Conservation (phyloP, 768 basidiomycete genomes). For the Daedaleopsis nitida region DNA sequence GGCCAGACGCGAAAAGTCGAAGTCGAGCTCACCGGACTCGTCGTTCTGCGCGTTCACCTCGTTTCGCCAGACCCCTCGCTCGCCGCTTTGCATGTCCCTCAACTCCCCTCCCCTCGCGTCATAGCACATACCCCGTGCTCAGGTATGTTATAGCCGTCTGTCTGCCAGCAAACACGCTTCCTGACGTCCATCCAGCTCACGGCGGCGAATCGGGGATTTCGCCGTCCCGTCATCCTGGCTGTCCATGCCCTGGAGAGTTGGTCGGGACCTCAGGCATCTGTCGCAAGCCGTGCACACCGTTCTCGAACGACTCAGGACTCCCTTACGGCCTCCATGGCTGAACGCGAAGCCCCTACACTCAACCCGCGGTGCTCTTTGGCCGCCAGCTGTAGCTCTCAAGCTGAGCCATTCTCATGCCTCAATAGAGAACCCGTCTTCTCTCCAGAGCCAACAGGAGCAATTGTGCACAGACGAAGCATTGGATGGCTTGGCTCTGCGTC, state of each 20-base stretch:
- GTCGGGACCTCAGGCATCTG: slow-evolving; percentile 55
- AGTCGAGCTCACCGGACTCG: slow-evolving; percentile 18
- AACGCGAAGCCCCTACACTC: slow-evolving; percentile 20
- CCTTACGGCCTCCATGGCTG: slow-evolving; percentile 15
- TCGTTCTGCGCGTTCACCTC: slow-evolving; percentile 13
- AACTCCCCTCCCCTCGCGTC: slow-evolving; percentile 12
- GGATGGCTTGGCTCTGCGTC: background rate
- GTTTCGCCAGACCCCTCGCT: slow-evolving; percentile 7
- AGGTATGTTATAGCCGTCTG: slow-evolving; percentile 12
- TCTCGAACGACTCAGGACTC: slow-evolving; percentile 20
- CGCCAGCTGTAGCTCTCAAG: slow-evolving; percentile 19
- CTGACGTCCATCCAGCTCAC: slow-evolving; percentile 31
- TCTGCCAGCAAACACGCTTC: background rate
- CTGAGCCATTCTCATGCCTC: slow-evolving; percentile 12
- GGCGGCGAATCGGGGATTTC: slow-evolving; percentile 38
- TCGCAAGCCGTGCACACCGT: slow-evolving; percentile 38
- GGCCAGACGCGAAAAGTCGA: slow-evolving; percentile 19
- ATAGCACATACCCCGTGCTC: slow-evolving; percentile 20
- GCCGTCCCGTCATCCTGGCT: slow-evolving; percentile 45
- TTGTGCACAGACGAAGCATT: background rate
- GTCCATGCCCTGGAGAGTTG: slow-evolving; percentile 75
- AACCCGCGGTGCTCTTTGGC: slow-evolving; percentile 12
- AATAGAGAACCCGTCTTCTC: background rate
- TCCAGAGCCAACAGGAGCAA: background rate
- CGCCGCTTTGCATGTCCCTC: slow-evolving; percentile 20